These are phyloP conservation scores for Sporisorium graminicola DNA, from an alignment of 1,284 basidiomycete genomes.

Conservation along the genomic window DNA sequence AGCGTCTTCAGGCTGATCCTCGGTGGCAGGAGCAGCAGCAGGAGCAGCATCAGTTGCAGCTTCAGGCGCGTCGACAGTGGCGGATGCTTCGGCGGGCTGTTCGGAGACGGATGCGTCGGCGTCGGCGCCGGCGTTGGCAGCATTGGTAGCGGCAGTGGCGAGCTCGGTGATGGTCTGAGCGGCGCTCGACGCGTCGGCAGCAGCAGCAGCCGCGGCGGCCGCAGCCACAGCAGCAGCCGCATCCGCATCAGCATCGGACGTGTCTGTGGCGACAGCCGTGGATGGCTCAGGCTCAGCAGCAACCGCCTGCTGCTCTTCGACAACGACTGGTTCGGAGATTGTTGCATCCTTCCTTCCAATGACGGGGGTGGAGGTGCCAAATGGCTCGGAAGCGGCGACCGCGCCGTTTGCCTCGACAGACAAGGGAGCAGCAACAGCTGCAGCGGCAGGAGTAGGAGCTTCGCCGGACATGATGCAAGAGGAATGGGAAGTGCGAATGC, in stretches of 20 bases:
- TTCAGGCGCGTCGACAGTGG: neutral
- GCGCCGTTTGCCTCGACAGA: constrained; percentile 5
- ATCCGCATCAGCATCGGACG: constrained; percentile 7
- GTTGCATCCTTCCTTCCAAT: constrained; percentile 13
- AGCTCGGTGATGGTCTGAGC: constrained; percentile 49
- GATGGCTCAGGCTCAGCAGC: constrained; percentile 12
- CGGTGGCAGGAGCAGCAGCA: constrained; percentile 3
- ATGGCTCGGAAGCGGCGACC: constrained; percentile 3
- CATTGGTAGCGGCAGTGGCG: constrained; percentile 45
- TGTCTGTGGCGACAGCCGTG: neutral
- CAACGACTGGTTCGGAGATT: constrained; percentile 5
- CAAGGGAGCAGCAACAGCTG: constrained; percentile 22
- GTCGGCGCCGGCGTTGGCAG: constrained; percentile 19
- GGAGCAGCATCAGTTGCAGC: constrained; percentile 1
- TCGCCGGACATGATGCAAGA: constrained; percentile 28
- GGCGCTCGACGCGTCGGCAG: constrained; percentile 43
- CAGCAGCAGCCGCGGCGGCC: constrained; percentile 30
- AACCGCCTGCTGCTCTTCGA: constrained; percentile 7
- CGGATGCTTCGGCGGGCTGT: constrained; percentile 7
- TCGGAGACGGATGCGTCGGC: neutral
- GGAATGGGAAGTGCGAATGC: neutral
- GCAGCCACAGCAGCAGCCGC: constrained; percentile 21
- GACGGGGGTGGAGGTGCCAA: constrained; percentile 12
- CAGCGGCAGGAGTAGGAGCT: constrained; percentile 8
- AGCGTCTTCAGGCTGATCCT: constrained; percentile 12